Base-by-base conservation (phyloP, 768 basidiomycete species). In the Hygrocybe coccinea region DNA sequence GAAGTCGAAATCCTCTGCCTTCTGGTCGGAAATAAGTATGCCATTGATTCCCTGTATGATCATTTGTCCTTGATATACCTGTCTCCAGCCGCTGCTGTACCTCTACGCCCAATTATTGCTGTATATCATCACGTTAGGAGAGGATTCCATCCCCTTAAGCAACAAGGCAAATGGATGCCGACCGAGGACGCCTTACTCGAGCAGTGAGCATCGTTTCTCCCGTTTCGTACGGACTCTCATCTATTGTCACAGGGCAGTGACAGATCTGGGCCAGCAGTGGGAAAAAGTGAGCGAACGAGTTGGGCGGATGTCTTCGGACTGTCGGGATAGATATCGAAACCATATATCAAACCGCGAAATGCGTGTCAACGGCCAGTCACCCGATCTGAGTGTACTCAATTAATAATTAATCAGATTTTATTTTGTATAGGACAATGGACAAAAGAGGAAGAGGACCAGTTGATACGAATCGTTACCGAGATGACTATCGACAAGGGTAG, bases 281-380 rank as follows among this genome's bases (percentile, higher is more conserved):
- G 86, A 89, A 70, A 87, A 84, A 62, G 79, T 93, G 43, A 83
- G 86, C 63, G 70, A 70, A 41, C 67, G 76, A 17, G 89, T 93
- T 5, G 87, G 87, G 22, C 78, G 91, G 41, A 85, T 82, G 79
- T 82, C 87, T 15, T 75, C 84, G 2, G 91, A 93, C 65, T 93
- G 91, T 68, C 80, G 91, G 9, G 91, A 93, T 69, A 79, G 91
- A 53, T 92, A 85, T 69, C 84, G 91, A 51, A 93, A 93, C 65
- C 87, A 93, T 61, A 79, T 93, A 25, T 76, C 82, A 17, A 80
- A 86, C 59, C 79, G 82, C 14, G 85, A 85, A 21, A 73, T 79
- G 11, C 82, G 87, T n/a, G 64, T 77, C 6, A 72, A 71, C 50
- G 89, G 89, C 79, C 59, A 24, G 75, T 65, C 33, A 19, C 39